Evolutionary conservation across 768 basidiomycete genomes (phyloP).

Genomic region (Hydnum rufescens): DNA sequence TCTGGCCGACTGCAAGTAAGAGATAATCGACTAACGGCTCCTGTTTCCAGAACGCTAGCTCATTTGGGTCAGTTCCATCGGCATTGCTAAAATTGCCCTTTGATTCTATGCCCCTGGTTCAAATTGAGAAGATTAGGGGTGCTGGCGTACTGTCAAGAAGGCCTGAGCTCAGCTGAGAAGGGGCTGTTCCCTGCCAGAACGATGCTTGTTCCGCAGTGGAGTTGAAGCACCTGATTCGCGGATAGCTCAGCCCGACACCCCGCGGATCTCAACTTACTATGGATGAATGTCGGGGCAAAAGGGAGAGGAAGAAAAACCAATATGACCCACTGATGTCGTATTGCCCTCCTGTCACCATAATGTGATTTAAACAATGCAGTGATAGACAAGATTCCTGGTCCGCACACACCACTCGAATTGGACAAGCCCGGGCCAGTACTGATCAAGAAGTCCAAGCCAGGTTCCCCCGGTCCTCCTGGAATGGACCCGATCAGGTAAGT

Average conservation of each 20-base stretch:
- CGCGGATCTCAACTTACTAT: slow-evolving; percentile 2
- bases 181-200: neutral
- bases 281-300: neutral
- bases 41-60: slow-evolving; percentile 1
- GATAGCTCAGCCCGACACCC: slow-evolving; percentile 2
- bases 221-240: slow-evolving; percentile 2
- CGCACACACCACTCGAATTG: too few species aligned
- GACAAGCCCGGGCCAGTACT: neutral
- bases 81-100: slow-evolving; percentile 5
- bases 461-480: slow-evolving; percentile 4
- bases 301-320: too few species aligned
- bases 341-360: neutral
- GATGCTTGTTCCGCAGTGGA: neutral
- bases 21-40: neutral
- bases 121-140: neutral
- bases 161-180: neutral
- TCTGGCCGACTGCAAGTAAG: neutral
- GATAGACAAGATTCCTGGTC: too few species aligned
- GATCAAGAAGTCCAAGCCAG: neutral
- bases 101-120: slow-evolving; percentile 2
- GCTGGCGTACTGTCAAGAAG: neutral
- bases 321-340: slow-evolving; percentile 1
- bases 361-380: too few species aligned
- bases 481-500: neutral
- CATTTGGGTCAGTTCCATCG: neutral